A percentile compares a stretch with the other conserved stretches of the same genome.
Evolutionary conservation across 306 rosid species (phyloP).

Genomic region (Ormosia emarginata): DNA sequence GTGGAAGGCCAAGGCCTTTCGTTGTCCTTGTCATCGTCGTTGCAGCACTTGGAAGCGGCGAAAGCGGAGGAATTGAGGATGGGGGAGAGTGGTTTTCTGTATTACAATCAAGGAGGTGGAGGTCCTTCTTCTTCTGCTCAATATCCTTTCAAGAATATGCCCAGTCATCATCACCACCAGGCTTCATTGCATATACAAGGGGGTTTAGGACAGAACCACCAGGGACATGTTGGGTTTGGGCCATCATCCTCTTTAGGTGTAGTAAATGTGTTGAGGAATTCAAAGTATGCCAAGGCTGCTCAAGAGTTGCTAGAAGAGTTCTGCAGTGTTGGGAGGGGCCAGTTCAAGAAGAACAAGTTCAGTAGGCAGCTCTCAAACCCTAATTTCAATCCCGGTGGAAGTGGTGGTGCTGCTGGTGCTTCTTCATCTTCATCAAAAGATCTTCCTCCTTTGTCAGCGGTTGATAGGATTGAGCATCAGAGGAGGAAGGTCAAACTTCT

Average conservation of each 20-base stretch:
- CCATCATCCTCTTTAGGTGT: constrained; percentile 47
- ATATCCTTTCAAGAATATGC: constrained; percentile 34
- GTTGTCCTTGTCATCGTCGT: constrained; percentile 53
- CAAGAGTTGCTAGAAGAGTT: constrained; percentile 81
- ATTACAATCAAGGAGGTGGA: constrained; percentile 38
- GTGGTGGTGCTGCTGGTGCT: constrained; percentile 24
- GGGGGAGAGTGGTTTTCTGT: constrained; percentile 45
- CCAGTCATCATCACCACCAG: constrained; percentile 1
- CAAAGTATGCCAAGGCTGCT: constrained; percentile 67
- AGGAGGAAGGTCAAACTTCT: constrained; percentile 85
- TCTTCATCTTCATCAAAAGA: constrained; percentile 66
- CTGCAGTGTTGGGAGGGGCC: constrained; percentile 86
- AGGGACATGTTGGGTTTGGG: constrained; percentile 49
- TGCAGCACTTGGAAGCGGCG: constrained; percentile 56
- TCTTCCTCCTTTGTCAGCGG: constrained; percentile 59
- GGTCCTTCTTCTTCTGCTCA: constrained; percentile 36
- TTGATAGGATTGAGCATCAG: constrained; percentile 86
- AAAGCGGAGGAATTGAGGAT: constrained; percentile 66
- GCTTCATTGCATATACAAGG: constrained; percentile 42
- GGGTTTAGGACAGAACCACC: constrained; percentile 29
- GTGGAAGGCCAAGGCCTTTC: constrained; percentile 76
- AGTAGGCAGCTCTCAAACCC: constrained; percentile 63
- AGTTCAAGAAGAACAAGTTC: constrained; percentile 68
- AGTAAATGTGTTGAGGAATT: constrained; percentile 68
- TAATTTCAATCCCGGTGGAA: constrained; percentile 46